Percentiles rank a stretch among this genome's conserved stretches.
Conservation (phyloP, 306 rosid species). For the Cicer arietinum region DNA sequence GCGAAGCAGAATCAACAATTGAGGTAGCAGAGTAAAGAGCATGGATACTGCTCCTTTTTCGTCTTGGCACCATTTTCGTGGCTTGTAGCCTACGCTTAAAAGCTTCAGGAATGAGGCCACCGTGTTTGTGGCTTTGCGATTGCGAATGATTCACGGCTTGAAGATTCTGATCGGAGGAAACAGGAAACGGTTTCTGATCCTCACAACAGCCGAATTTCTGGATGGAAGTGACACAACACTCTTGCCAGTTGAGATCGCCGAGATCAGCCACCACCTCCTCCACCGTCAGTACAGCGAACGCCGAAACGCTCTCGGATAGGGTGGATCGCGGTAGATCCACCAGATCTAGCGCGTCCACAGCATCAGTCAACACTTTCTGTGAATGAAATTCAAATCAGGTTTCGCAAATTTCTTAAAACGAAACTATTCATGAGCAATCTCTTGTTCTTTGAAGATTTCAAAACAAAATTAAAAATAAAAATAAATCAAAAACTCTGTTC, state of each 20-base stretch:
- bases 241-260: conserved; percentile 68
- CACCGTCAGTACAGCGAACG: conserved; percentile 44
- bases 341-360: conserved; percentile 59
- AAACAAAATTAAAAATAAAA: background rate
- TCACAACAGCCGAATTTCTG: conserved; percentile 49
- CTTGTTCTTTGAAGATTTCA: background rate
- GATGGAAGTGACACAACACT: conserved; percentile 77
- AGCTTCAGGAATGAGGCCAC: conserved; percentile 23
- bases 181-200: conserved; percentile 32
- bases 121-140: background rate
- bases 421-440: conserved; percentile 8
- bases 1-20: conserved; percentile 51
- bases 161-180: conserved; percentile 28
- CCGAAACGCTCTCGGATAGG: conserved; percentile 54
- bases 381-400: conserved; percentile 12
- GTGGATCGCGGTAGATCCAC: conserved; percentile 70
- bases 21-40: conserved; percentile 40
- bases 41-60: conserved; percentile 36
- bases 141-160: conserved; percentile 18
- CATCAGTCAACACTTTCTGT: conserved; percentile 60
- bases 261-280: conserved; percentile 69
- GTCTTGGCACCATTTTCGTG: conserved; percentile 48
- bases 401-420: conserved; percentile 4
- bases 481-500: background rate
- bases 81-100: background rate